These are phyloP conservation scores for Saturnispora sanitii DNA, from an alignment of 805 yeast species.

Conservation along the genomic window DNA sequence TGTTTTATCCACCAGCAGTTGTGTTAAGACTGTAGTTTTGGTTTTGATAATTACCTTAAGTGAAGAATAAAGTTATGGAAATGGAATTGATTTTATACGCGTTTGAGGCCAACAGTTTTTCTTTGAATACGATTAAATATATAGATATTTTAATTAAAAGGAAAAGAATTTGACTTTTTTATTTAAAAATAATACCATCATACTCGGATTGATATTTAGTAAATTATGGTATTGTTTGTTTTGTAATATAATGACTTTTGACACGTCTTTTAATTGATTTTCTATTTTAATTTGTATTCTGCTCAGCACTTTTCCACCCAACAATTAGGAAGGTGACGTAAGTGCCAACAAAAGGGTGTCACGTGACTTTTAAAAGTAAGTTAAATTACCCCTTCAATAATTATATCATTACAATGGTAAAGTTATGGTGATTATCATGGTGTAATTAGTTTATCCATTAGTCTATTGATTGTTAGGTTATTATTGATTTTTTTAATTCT, in stretches of 20 bases:
- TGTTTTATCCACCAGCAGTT: not conserved
- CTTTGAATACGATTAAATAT: not conserved
- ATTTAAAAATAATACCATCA: too few species aligned
- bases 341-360: constrained; percentile 5
- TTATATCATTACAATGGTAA: not conserved
- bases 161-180: too few species aligned
- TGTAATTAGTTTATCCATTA: not conserved
- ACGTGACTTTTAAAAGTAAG: constrained; percentile 1
- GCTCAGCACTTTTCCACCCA: constrained; percentile 3
- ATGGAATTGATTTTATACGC: constrained; percentile 8
- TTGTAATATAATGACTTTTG: too few species aligned
- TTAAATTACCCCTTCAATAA: not conserved
- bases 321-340: constrained; percentile 3
- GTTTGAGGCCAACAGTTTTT: constrained; percentile 10
- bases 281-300: not conserved
- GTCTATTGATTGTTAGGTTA: not conserved
- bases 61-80: not conserved
- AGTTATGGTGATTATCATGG: not conserved
- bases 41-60: not conserved
- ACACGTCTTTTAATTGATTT: too few species aligned
- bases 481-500: not conserved
- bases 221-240: too few species aligned
- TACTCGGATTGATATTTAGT: too few species aligned
- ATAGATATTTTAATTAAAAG: too few species aligned
- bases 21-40: not conserved